Conservation (phyloP, 805 yeast species). For the Lachancea kluyveri region DNA sequence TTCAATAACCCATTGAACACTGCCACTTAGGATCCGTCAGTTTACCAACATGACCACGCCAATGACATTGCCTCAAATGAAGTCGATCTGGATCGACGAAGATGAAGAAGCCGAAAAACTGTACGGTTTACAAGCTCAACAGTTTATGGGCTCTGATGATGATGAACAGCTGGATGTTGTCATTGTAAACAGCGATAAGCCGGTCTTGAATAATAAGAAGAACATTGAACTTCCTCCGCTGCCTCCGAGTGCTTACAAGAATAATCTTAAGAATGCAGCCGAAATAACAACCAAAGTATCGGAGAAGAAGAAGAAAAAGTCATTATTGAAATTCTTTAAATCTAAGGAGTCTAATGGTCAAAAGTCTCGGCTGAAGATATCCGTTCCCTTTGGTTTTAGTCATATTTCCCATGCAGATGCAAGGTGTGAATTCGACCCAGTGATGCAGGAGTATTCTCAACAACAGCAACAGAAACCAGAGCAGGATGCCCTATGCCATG, state of each 20-base stretch:
- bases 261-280: constrained; percentile 4
- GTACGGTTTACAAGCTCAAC: constrained; percentile 28
- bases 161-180: constrained; percentile 28
- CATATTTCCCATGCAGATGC: constrained; percentile 37
- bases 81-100: constrained; percentile 39
- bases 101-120: constrained; percentile 32
- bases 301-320: constrained; percentile 5
- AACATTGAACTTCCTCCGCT: constrained; percentile 35
- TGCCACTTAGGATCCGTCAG: too few relatives aligned
- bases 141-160: constrained; percentile 21
- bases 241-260: constrained; percentile 19
- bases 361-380: constrained; percentile 22
- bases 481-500: constrained; percentile 2
- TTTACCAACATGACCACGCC: constrained; percentile 8
- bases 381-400: constrained; percentile 35
- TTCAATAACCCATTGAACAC: too few relatives aligned
- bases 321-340: constrained; percentile 28
- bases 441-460: constrained; percentile 2
- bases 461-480: constrained; percentile 6
- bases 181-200: constrained; percentile 32
- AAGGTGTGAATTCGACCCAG: constrained; percentile 8
- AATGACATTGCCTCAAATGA: constrained; percentile 29
- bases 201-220: constrained; percentile 27
- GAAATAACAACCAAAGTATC: too few relatives aligned
- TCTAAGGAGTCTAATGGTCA: constrained; percentile 13